These are phyloP conservation scores for Glycine latifolia DNA, from an alignment of 306 rosid genomes.

Conservation along the genomic window DNA sequence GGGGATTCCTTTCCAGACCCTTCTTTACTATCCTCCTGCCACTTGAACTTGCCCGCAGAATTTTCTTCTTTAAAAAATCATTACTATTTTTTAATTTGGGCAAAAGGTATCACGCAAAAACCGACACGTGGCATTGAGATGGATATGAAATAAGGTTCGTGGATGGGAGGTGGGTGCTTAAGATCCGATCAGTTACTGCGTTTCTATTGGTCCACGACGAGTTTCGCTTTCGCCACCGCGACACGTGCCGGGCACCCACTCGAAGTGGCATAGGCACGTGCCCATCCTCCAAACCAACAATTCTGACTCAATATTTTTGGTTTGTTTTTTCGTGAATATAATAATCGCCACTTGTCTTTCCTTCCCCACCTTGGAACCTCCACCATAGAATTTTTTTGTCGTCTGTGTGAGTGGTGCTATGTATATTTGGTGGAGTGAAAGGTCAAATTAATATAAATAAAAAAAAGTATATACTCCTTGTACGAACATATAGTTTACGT, in stretches of 20 bases:
- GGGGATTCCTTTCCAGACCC: slow-evolving; percentile 53
- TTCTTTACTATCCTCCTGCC: slow-evolving; percentile 24
- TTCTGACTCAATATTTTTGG: background rate
- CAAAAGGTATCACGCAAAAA: slow-evolving; percentile 43
- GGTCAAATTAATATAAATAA: background rate
- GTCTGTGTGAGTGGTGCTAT: background rate
- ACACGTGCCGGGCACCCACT: slow-evolving; percentile 50
- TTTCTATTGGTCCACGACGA: slow-evolving; percentile 56
- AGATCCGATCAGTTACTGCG: slow-evolving; percentile 81
- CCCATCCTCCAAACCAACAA: background rate
- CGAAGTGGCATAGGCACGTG: slow-evolving; percentile 31
- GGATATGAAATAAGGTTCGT: slow-evolving; percentile 75
- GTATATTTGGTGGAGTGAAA: background rate
- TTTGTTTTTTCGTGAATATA: background rate
- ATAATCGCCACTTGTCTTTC: background rate
- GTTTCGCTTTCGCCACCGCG: background rate
- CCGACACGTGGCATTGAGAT: slow-evolving; percentile 69
- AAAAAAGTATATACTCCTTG: background rate
- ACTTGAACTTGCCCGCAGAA: slow-evolving; percentile 35
- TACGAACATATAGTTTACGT: background rate
- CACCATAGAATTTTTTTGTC: slow-evolving; percentile 1
- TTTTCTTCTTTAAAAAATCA: background rate
- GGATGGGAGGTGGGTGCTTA: slow-evolving; percentile 62
- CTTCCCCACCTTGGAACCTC: background rate
- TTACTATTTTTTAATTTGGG: background rate